Evolutionary conservation across 2,329 filamentous ascomycete species (phyloP), one percentile per base, ranked within the genome.

Genomic region (Gaeumannomyces tritici): DNA sequence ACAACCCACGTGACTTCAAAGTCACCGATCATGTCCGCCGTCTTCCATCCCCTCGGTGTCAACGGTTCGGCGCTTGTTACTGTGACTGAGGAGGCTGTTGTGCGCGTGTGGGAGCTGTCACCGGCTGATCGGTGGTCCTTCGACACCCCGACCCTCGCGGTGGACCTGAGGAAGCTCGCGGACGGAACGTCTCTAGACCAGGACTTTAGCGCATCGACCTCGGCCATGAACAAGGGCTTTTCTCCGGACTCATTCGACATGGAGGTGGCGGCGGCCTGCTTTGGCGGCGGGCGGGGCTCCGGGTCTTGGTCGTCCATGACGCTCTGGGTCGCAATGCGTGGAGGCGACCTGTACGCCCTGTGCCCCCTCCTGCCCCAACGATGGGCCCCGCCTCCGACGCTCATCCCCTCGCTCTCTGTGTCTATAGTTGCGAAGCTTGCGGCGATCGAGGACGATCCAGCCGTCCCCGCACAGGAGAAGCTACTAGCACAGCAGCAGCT

Each of bases 271-370:
- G 88, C 93, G 2, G 92, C 93, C 60, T 90, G 87, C 72, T 99
- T 99, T 76, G 42, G 42, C 21, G 79, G 82, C 47, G 78, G 78
- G 15, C 80, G 81, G 66, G 80, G 79, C 47, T 83, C 84, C 8
- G 93, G 92, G 18, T 92, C 92, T 62, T 99, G 95, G 95, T 90
- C 92, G 9, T 86, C 93, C 12, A 97, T 97, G 90, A 98, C 95
- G 0, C 80, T 99, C 13, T 99, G 93, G 91, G 79, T 98, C 61
- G 92, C 93, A n/a, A 99, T 97, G 89, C 86, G 86, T 51, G 89
- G 91, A 64, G 95, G 95, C 4, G 93, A 97, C 70, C 83, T 98
- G 7, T 99, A 99, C 71, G 93, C 93, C 1, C 79, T 99, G 11
- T 97, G 93, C 71, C 95, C 95, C 1, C 80, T 99, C 55, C 79